A percentile compares a stretch with the other conserved stretches of the same genome.
Evolutionary conservation across 306 rosid genomes (phyloP).

Genomic region (Cicer arietinum): DNA sequence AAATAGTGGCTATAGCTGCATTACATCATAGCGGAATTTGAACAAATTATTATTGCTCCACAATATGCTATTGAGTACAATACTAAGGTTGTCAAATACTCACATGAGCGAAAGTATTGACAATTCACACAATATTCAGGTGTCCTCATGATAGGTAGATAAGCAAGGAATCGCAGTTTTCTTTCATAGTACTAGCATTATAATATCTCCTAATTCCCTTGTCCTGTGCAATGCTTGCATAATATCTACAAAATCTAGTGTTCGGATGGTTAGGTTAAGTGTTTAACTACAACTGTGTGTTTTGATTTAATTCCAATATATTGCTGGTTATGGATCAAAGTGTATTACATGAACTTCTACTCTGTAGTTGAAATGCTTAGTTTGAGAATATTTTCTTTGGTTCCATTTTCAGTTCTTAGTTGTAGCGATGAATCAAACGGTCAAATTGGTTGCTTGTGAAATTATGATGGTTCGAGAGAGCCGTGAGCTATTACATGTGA

Average conservation of each 20-base stretch:
- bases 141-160: neutral
- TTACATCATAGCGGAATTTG: too few relatives aligned
- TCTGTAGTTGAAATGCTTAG: slow-evolving; percentile 29
- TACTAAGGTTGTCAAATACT: too few relatives aligned
- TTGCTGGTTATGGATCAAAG: neutral
- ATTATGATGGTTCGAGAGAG: slow-evolving; percentile 5
- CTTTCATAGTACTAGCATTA: slow-evolving; percentile 15
- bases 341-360: neutral
- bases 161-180: neutral
- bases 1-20: too few relatives aligned
- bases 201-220: slow-evolving; percentile 14
- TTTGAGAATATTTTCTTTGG: slow-evolving; percentile 28
- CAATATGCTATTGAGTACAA: too few relatives aligned
- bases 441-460: slow-evolving; percentile 30
- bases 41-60: too few relatives aligned
- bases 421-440: slow-evolving; percentile 10
- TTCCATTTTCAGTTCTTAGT: slow-evolving; percentile 3
- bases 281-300: neutral
- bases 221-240: neutral
- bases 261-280: slow-evolving; percentile 11
- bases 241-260: neutral
- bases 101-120: neutral
- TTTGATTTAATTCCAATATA: slow-evolving; percentile 22
- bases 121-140: slow-evolving; percentile 2
- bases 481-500: neutral